These are phyloP conservation scores for Raddia guianensis DNA, from an alignment of 176 grass and related monocot species.

Conservation along the genomic window DNA sequence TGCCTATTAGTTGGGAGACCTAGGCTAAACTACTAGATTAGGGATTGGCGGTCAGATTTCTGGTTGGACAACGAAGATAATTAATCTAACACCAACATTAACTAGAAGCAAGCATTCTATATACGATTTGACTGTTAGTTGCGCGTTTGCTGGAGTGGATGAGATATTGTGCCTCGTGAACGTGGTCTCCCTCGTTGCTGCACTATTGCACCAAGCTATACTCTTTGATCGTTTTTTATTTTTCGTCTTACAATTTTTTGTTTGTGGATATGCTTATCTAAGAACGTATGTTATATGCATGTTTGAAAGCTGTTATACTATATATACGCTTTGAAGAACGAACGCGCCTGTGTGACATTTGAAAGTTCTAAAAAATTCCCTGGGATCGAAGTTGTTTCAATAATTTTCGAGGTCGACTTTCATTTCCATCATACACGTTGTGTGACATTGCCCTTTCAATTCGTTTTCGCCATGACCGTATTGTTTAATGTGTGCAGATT, in stretches of 20 bases:
- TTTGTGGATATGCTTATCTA: neutral
- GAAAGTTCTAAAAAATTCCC: neutral
- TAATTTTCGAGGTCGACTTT: neutral
- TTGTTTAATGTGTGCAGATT: neutral
- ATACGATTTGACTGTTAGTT: slow-evolving; percentile 41
- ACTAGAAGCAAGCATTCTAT: slow-evolving; percentile 14
- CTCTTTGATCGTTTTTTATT: slow-evolving; percentile 1
- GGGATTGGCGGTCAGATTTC: slow-evolving; percentile 9
- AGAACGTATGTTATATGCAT: neutral
- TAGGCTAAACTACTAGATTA: slow-evolving; percentile 31
- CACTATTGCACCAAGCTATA: slow-evolving; percentile 29
- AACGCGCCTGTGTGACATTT: neutral
- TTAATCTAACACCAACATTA: neutral
- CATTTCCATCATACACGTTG: neutral
- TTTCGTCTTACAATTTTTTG: neutral
- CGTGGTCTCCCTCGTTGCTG: slow-evolving; percentile 14
- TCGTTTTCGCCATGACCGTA: neutral
- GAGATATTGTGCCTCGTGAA: neutral
- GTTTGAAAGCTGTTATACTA: neutral
- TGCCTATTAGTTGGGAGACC: slow-evolving; percentile 13
- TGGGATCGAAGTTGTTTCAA: neutral
- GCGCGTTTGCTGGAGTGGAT: slow-evolving; percentile 55
- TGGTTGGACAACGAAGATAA: slow-evolving; percentile 18
- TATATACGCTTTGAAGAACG: neutral
- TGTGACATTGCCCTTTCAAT: neutral